These are phyloP conservation scores for Deinandra increscens DNA, from an alignment of 129 eudicot species.

Conservation along the genomic window DNA sequence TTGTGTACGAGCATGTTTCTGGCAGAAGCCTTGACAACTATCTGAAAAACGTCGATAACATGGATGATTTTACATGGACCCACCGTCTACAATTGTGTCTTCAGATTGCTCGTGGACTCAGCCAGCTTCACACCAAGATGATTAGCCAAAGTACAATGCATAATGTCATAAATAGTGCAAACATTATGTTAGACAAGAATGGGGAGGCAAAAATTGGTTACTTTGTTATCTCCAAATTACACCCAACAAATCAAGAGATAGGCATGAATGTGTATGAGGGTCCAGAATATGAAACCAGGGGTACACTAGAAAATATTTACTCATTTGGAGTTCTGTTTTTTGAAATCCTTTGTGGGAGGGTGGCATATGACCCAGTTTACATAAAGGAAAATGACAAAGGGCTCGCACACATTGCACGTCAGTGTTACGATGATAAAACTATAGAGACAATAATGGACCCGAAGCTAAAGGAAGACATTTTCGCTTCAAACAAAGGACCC, in stretches of 20 bases:
- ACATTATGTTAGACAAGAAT: slow-evolving; percentile 1
- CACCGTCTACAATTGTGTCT: slow-evolving; percentile 11
- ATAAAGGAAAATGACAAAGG: neutral
- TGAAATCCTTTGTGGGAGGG: neutral
- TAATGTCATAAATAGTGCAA: neutral
- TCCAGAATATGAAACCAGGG: neutral
- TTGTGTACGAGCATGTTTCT: slow-evolving; percentile 14
- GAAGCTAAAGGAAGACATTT: neutral
- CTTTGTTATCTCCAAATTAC: neutral
- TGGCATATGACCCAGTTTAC: neutral
- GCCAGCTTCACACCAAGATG: slow-evolving; percentile 13
- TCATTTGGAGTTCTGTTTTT: neutral
- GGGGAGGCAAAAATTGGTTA: neutral
- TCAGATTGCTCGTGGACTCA: slow-evolving; percentile 11
- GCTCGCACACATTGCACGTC: neutral
- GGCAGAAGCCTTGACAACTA: neutral
- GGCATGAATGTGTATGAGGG: neutral
- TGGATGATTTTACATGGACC: slow-evolving; percentile 6
- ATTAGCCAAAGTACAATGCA: neutral
- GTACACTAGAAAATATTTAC: neutral
- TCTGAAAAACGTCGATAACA: neutral
- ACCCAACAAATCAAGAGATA: neutral
- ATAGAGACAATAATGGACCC: neutral
- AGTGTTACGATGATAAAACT: neutral
- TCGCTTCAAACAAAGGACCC: neutral